A percentile compares a stretch with the other conserved stretches of the same genome.
Evolutionary conservation across 2,329 filamentous ascomycete genomes (phyloP).

Genomic region (Neonectria magnoliae): DNA sequence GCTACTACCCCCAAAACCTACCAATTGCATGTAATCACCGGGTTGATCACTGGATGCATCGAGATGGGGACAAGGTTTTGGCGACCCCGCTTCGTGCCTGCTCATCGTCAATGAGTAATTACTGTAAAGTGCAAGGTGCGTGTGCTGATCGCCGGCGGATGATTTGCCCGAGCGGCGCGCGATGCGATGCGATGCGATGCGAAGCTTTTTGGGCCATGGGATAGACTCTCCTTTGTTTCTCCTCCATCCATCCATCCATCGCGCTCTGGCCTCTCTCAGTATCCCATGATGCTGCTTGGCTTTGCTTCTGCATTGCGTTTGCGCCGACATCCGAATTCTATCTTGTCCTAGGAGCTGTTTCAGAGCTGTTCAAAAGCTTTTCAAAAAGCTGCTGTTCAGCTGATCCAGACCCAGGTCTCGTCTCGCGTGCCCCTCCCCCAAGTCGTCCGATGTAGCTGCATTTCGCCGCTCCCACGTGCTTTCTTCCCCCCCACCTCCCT

Average conservation of each 20-base stretch:
- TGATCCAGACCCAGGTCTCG: slow-evolving; percentile 32
- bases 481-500: not conserved
- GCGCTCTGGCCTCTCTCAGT: not conserved
- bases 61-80: not conserved
- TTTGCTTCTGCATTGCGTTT: slow-evolving; percentile 3
- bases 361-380: no score
- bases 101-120: not conserved
- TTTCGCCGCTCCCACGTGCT: slow-evolving; percentile 14
- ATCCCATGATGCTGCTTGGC: not conserved
- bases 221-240: not conserved
- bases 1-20: not conserved
- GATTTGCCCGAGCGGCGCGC: no score
- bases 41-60: not conserved
- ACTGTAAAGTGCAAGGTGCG: not conserved
- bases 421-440: slow-evolving; percentile 23
- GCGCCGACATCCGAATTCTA: slow-evolving; percentile 18
- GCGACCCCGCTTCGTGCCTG: not conserved
- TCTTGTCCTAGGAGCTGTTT: no score
- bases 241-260: not conserved
- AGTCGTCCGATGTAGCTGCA: slow-evolving; percentile 18
- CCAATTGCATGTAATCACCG: not conserved
- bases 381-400: not conserved
- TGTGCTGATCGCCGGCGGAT: not conserved
- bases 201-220: no score
- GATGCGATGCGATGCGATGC: no score